Base-by-base conservation (phyloP, 2,329 filamentous ascomycete species). In the Raffaelea ambrosiae region DNA sequence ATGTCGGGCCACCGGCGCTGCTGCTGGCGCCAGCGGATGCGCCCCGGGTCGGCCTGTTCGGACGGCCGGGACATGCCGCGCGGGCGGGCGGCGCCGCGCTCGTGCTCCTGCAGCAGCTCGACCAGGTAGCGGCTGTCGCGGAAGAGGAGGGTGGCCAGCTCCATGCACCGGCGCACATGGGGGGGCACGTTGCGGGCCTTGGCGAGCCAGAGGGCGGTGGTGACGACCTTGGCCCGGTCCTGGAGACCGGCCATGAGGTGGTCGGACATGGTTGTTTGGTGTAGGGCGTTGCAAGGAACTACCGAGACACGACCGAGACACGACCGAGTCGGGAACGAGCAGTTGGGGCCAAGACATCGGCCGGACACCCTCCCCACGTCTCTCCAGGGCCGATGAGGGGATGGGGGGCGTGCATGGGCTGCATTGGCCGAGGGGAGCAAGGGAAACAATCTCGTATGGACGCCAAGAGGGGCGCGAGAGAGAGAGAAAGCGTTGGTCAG, bases 41-140 rank as follows among this genome's bases (percentile, higher is more conserved):
- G 36, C 36, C 16, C 36, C 13, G 19, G 36, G 14, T n/a, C 36
- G 16, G 16, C 18, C 13, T 39, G n/a, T n/a, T 18, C 10, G 14
- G 3, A 10, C 10, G 10, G 5, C 10, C 18, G 38, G 5, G 38
- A 16, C 31, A 33, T 33, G 35, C 13, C 13, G 35, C 35, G 8
- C 18, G 7, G 16, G 8, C 35, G 8, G 35, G 7, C 5, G 35
- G 3, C n/a, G 19, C 7, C 40, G 31, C 43, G 43, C 29, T 36
- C 23, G 43, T 36, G 43, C 33, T 38, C 43, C 8, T 22, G 43
- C 42, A 35, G 21, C 43, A 44, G 43, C 29, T 44, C 29, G 29
- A 38, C 35, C n/a, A 44, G 43, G 22, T 36, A 44, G 4, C 35
- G 23, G 5, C 29, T 18, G 33, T 33, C 31, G 11, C 29, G 31